These are phyloP conservation scores for Pseudogymnoascus sp. DNA, from an alignment of 2,329 filamentous ascomycete species.

Conservation along the genomic window DNA sequence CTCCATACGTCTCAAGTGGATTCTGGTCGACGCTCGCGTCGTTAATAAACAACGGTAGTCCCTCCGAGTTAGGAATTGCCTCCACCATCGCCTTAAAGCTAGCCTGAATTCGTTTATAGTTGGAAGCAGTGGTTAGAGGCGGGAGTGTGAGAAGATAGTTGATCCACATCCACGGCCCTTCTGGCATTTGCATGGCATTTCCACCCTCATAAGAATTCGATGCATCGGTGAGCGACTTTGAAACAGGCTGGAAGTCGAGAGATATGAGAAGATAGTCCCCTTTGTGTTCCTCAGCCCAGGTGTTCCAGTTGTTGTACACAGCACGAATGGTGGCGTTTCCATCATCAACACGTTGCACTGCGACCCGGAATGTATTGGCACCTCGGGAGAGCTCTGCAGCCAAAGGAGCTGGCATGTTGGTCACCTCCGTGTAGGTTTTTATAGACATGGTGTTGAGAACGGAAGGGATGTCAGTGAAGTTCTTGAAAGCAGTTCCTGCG, in stretches of 20 bases:
- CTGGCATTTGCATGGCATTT: conserved; percentile 29
- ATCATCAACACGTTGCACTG: conserved; percentile 24
- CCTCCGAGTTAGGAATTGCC: conserved; percentile 22
- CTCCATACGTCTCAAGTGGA: conserved; percentile 14
- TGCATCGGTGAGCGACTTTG: conserved; percentile 26
- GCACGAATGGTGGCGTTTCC: conserved; percentile 13
- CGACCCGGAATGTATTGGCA: conserved; percentile 29
- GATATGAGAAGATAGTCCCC: conserved; percentile 21
- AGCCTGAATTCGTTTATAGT: conserved; percentile 24
- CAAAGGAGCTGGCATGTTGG: conserved; percentile 27
- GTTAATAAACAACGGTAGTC: conserved; percentile 25
- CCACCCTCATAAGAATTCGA: conserved; percentile 26
- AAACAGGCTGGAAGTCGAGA: conserved; percentile 26
- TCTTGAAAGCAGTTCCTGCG: conserved; percentile 25
- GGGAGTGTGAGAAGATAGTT: conserved; percentile 25
- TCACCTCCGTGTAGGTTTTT: conserved; percentile 27
- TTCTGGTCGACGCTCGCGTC: conserved; percentile 18
- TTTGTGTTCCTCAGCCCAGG: conserved; percentile 27
- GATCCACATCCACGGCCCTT: conserved; percentile 28
- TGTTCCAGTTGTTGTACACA: conserved; percentile 19
- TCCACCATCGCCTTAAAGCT: conserved; percentile 26
- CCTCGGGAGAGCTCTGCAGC: conserved; percentile 24
- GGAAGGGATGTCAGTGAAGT: conserved; percentile 27
- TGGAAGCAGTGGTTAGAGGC: conserved; percentile 18
- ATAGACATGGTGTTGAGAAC: conserved; percentile 23